Conservation (phyloP, 768 basidiomycete species). For the Rhizopogon roseolus region DNA sequence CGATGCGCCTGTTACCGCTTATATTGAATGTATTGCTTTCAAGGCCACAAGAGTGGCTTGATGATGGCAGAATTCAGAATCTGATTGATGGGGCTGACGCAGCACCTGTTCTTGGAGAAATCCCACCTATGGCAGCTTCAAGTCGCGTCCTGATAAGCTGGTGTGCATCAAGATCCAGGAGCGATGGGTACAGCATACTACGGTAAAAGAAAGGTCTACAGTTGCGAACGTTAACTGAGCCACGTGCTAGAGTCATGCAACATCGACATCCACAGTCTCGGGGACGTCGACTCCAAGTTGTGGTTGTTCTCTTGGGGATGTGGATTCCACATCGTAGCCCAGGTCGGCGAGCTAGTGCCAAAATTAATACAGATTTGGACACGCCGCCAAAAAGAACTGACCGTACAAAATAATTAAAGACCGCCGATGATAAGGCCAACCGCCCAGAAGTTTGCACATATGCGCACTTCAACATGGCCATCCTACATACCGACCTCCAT, state of each 20-base stretch:
- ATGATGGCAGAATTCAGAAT: too few relatives aligned
- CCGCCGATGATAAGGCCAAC: constrained; percentile 22
- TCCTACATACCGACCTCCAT: constrained; percentile 4
- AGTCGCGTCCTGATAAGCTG: too few relatives aligned
- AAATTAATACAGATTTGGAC: background rate
- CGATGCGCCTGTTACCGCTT: too few relatives aligned
- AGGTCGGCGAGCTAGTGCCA: background rate
- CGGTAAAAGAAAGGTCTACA: background rate
- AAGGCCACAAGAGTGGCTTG: too few relatives aligned
- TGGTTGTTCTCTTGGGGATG: background rate
- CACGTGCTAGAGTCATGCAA: background rate
- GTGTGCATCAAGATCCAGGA: background rate
- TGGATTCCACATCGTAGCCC: background rate
- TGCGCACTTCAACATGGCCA: constrained; percentile 23
- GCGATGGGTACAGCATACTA: background rate
- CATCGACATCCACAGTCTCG: background rate
- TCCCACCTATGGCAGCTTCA: too few relatives aligned
- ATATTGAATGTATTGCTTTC: too few relatives aligned
- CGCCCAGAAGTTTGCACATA: constrained; percentile 28
- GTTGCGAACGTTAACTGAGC: background rate
- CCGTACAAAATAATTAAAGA: background rate
- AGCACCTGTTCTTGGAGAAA: too few relatives aligned
- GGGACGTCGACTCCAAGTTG: background rate
- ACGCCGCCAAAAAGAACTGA: background rate
- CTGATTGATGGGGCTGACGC: too few relatives aligned